Evolutionary conservation across 805 yeast species (phyloP), one percentile per base, ranked within the genome.

Genomic region (Metschnikowia chrysomelidarum): DNA sequence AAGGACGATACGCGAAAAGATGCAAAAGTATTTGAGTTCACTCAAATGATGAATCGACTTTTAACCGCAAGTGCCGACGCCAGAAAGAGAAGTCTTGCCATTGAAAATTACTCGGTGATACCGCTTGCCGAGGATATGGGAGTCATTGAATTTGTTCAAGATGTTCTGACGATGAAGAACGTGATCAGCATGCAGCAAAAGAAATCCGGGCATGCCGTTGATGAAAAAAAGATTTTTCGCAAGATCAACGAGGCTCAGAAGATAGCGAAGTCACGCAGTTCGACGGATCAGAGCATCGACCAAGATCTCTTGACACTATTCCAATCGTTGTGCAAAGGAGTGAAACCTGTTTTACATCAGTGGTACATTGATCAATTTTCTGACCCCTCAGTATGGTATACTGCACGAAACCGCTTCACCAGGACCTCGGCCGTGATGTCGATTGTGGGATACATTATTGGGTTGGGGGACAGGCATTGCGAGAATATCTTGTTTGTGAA

Each of bases 401-500:
- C 72, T 27, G 85, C 91, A 1, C 64, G 98, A 36, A 81, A 80
- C 31, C 68, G 71, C 22, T 94, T 75, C 54, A 79, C 86, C 0
- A 69, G 95, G 36, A 79, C 96, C 0, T 69, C 84, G 18, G 96
- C 97, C 0, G 98, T 91, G 0, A 93, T 94, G 98, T 88, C 97
- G 0, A 87, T 93, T 69, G 95, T 91, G 4, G 98, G 99, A 0
- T 87, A 86, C 55, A 78, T 93, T 29, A 69, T 93, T 18, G 98
- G 98, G 7, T 70, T 93, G 32, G 99, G 99, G 16, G 99, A 93
- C 59, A 71, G 99, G 24, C 99, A 93, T 56, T 84, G 96, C 48
- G 99, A 93, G 53, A 93, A 93, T 53, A 77, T 93, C 14, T 61
- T 93, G 36, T 64, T 91, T 24, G 74, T 80, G 49, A 81, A 82